Base-by-base conservation (phyloP, 2,329 filamentous ascomycete genomes). In the Botryosphaeria dothidea region DNA sequence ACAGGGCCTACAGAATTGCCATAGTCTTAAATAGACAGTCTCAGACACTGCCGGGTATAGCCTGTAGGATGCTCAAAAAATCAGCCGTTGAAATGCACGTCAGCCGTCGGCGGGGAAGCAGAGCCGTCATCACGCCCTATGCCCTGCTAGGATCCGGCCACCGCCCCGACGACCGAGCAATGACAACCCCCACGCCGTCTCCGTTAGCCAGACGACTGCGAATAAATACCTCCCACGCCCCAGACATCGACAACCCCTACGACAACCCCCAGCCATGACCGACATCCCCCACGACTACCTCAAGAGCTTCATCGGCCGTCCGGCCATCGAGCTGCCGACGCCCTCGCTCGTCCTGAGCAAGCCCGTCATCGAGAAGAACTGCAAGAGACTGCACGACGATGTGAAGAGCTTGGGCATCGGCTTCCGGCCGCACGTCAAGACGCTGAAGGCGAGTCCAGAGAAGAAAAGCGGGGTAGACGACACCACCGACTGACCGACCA, bases 381-480 rank as follows among this genome's bases (percentile, higher is more conserved):
- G 54, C 34, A 57, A 61, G 49, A 51, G 54, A 13, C 34, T 65
- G 7, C 56, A 60, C 34, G 56, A 61, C 19, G 63, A 65, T 54
- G 63, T 65, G 8, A 60, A 61, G 46, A 65, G 25, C 36, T 45
- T 61, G 54, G 63, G 63, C 3, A 65, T 65, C 25, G 36, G 36
- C 25, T 65, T 65, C 36, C 13, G 63, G 34, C 63, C 63, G n/a
- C 63, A 65, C 17, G 63, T 65, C 46, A 65, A 65, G 54, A 65
- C 63, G 4, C 54, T 65, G 15, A 65, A 65, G 63, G 63, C 61
- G 19, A 3, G 41, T n/a, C n/a, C n/a, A n/a, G n/a, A n/a, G n/a
- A 13, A 2, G 3, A 8, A n/a, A 41, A 38, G 27, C 49, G 3
- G 45, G 21, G 1, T 17, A 6, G 25, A n/a, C 15, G 21, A 4